Conservation (phyloP, 2,329 filamentous ascomycete species). For the Uncinocarpus reesii region DNA sequence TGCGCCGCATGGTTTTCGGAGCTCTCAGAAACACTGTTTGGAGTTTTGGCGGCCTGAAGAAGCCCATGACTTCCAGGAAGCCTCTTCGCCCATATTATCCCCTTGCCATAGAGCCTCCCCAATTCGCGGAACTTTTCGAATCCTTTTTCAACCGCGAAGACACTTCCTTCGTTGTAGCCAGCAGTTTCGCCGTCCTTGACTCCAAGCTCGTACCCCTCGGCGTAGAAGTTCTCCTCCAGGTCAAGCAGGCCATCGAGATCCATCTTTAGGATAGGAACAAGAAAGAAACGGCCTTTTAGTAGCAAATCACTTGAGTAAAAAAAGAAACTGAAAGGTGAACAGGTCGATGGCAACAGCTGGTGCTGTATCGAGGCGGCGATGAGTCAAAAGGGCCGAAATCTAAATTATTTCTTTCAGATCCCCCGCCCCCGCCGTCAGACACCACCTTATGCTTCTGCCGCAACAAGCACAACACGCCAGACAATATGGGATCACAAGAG, state of each 20-base stretch:
- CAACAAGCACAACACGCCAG: too few species aligned
- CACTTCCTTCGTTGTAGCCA: constrained; percentile 76
- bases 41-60: constrained; percentile 1
- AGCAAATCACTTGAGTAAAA: background rate
- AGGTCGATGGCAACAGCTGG: too few species aligned
- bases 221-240: constrained; percentile 63
- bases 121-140: constrained; percentile 84
- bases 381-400: constrained; percentile 4
- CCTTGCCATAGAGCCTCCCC: constrained; percentile 66
- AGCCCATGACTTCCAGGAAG: constrained; percentile 34
- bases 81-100: constrained; percentile 73
- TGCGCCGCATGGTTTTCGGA: background rate
- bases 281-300: background rate
- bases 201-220: constrained; percentile 69
- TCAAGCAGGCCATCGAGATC: constrained; percentile 49
- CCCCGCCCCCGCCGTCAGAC: constrained; percentile 13
- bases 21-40: background rate
- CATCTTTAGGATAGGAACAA: constrained; percentile 22
- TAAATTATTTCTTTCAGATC: background rate
- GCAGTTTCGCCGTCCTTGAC: constrained; percentile 62
- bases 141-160: constrained; percentile 82
- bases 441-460: background rate
- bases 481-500: constrained; percentile 16
- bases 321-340: background rate
- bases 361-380: background rate